Evolutionary conservation across 2,329 filamentous ascomycete genomes (phyloP).

Genomic region (Trichoderma lentiforme): DNA sequence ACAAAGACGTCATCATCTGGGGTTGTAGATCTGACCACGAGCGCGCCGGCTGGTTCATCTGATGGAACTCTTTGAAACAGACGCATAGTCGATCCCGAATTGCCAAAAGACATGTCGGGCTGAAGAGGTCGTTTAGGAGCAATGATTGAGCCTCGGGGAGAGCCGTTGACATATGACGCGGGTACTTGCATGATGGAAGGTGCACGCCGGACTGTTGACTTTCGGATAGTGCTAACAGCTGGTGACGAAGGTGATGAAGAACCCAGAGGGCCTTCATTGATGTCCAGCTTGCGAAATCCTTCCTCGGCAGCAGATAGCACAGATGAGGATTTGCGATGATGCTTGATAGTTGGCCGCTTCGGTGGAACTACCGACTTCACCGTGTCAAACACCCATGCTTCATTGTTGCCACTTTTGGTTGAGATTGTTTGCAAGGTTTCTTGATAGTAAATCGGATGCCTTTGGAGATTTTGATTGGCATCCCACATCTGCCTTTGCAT

Average conservation of each 20-base stretch:
- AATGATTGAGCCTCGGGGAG: slow-evolving; percentile 38
- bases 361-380: slow-evolving; percentile 66
- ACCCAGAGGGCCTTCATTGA: slow-evolving; percentile 59
- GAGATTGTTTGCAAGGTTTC: slow-evolving; percentile 78
- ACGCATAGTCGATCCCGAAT: slow-evolving; percentile 85
- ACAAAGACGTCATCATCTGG: slow-evolving; percentile 43
- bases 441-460: slow-evolving; percentile 82
- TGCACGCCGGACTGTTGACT: slow-evolving; percentile 52
- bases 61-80: slow-evolving; percentile 85
- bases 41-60: slow-evolving; percentile 53
- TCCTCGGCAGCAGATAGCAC: slow-evolving; percentile 56
- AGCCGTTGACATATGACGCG: slow-evolving; percentile 38
- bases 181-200: slow-evolving; percentile 41
- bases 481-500: slow-evolving; percentile 80
- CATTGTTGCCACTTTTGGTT: slow-evolving; percentile 62
- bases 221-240: slow-evolving; percentile 54
- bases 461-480: slow-evolving; percentile 64
- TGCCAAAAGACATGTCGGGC: slow-evolving; percentile 89
- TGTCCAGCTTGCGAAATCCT: slow-evolving; percentile 56
- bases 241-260: slow-evolving; percentile 55
- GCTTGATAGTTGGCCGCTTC: slow-evolving; percentile 46
- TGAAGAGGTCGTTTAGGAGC: slow-evolving; percentile 74
- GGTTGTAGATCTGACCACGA: slow-evolving; percentile 35
- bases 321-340: slow-evolving; percentile 52
- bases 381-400: slow-evolving; percentile 95